phyloP scores from a whole-genome alignment of 2,329 filamentous ascomycete species.

The Ophiostoma himal-ulmi region DNA sequence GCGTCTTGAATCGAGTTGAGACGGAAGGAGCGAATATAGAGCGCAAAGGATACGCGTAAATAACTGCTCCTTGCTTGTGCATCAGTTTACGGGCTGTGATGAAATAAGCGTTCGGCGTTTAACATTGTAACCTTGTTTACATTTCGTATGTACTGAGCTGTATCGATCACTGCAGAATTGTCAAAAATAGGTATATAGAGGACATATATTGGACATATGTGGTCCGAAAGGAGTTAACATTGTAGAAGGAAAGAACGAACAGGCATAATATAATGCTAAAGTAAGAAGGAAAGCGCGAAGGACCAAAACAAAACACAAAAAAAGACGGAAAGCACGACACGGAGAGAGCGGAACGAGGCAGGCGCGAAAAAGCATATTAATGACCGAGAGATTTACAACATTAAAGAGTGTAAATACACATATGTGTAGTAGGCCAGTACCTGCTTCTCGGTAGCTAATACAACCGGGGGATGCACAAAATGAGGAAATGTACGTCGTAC shows the following conservation, averaged over 20 bases:
- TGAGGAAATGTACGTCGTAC: background rate
- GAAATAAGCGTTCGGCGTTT: background rate
- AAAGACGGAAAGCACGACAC: background rate
- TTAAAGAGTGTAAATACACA: background rate
- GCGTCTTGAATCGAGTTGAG: background rate
- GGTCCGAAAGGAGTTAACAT: background rate
- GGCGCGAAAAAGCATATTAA: conserved; percentile 15
- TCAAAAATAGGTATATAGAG: background rate
- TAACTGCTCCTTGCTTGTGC: background rate
- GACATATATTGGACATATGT: background rate
- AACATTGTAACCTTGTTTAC: background rate
- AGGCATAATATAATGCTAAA: background rate
- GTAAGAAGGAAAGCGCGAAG: background rate
- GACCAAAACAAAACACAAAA: background rate
- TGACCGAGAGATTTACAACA: background rate
- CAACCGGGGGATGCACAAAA: conserved; percentile 14
- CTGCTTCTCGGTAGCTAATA: conserved; percentile 18
- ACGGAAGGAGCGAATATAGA: background rate
- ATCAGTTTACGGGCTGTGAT: background rate
- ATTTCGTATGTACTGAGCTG: background rate
- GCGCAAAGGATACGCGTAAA: background rate
- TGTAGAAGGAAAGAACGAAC: background rate
- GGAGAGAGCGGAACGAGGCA: conserved; percentile 19
- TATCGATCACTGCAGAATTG: background rate
- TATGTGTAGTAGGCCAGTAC: conserved; percentile 10